Evolutionary conservation across 257 asterid genomes (phyloP), one percentile per base, ranked within the genome.

Genomic region (Lycium barbarum): DNA sequence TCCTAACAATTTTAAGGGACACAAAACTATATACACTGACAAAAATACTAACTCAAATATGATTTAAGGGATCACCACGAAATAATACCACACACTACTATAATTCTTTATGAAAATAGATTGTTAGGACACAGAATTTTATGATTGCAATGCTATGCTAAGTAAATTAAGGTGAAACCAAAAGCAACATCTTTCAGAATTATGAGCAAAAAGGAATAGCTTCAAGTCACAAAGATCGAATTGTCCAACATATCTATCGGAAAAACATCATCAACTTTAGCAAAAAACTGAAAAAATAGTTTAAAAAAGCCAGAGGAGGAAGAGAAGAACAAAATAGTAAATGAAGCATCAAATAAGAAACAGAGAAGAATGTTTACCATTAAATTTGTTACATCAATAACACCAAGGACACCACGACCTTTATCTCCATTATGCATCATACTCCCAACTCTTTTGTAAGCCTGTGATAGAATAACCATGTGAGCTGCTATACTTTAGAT

Each of bases 371-470:
- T 71, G 82, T 79, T 85, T 88, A 92, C 98, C 95, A 94, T 93
- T 66, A 93, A 49, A 38, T 79, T 84, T 38, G 94, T 89, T 84
- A 94, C 93, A 89, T 94, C 98, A 85, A 92, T 90, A 66, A 94
- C 98, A 68, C 98, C 98, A 88, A 94, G 88, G 85, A 93, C 91
- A 84, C 98, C 97, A 84, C 93, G 96, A 49, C 96, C 94, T 63
- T 88, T 87, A 84, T 94, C 97, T 80, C 93, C 98, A 81, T 91
- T 91, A 72, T 94, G 97, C 82, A 92, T 88, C 96, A 94, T 94
- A 88, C 94, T 90, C 76, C 98, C 98, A 89, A 94, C 98, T 86
- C 95, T 91, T 88, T 93, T 94, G 81, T 94, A 94, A 63, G 97
- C 97, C 98, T 94, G 79, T 17, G 79, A 80, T 13, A 62, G 57